Base-by-base conservation (phyloP, 306 rosid species). In the Cucurbita maxima region DNA sequence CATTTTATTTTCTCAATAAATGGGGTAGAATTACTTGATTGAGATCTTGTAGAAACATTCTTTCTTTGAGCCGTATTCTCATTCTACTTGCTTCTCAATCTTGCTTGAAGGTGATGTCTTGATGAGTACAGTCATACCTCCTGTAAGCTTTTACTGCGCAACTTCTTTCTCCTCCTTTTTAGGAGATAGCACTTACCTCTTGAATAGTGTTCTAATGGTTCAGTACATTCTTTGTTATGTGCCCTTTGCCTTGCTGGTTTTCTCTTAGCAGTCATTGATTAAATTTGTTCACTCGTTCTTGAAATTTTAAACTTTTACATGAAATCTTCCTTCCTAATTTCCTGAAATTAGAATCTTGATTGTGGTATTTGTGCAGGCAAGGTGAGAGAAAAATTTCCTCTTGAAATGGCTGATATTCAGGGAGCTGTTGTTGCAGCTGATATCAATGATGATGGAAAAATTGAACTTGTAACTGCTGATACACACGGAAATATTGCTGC, bases 401-500 rank as follows among this genome's bases (percentile, higher is more conserved):
- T 91, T 82, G 90, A 94, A 84, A 94, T 94, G 97, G 99, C 97
- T 41, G 97, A 94, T 84, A 94, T 94, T 81, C 97, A 86, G 81
- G 99, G 88, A 75, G 87, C 86, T 44, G 92, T 91, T 71, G 84
- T 84, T 85, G 99, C 99, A 8, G 96, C 99, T 76, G 99, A 94
- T 78, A 82, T 94, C 80, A 94, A 94, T 84, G 99, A 94, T 47
- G 99, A 94, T 83, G 99, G 99, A 59, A 94, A 94, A 85, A 91
- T 94, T 85, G 99, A 94, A 79, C 84, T 94, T 64, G 88, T 94
- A 83, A 88, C 97, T 56, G 60, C 90, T 62, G 99, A 94, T 86
- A 77, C 89, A 38, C 96, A 94, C 81, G 99, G 99, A 74, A 94
- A 94, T 78, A 90, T 94, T 79, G 99, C 94, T 79, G 97, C 89